Base-by-base conservation (phyloP, 768 basidiomycete genomes). In the Pleurotus ostreatus region DNA sequence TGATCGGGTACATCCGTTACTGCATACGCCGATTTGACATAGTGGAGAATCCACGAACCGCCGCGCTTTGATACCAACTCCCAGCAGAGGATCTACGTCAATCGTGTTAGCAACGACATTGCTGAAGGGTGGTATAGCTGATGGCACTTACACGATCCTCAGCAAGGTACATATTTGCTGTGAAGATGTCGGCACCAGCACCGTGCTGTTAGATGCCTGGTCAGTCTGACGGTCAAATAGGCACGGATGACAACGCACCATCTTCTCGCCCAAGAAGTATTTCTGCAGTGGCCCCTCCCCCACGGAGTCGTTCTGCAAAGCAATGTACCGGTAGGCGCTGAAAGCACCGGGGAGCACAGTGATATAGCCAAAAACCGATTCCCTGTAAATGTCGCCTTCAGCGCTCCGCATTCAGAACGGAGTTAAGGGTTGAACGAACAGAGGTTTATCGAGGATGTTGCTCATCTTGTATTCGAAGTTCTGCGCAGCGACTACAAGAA, bases 221-320 rank as follows among this genome's bases (percentile, higher is more conserved):
- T 4, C 18, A 45, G n/a, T 59, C 55, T 18, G 18, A 53, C 12
- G 16, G 23, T 15, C 5, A 25, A 16, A 55, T 20, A 9, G 5
- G 52, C n/a, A 20, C n/a, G 45, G 7, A 8, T 34, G n/a, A 18
- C 51, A 51, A 62, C 77, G 37, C 55, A 85, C 84, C 87, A 97
- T 88, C 65, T 87, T 93, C 77, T 99, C 97, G 4, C 97, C 97
- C 20, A 97, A 73, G 78, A 99, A 99, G 74, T 99, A 98, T 70
- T 96, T 93, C 65, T 93, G 89, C 62, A 98, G 65, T 0, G 93
- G 96, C 0, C 95, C 96, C 62, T 94, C 84, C 0, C 94, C 95
- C 20, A 66, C 75, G 0, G 70, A 65, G 57, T 96, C 92, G 64
- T 98, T 97, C 73, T 94, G 90, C 53, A 98, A 68, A 8, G 94